Conservation (phyloP, 345 rosid genomes). For the Crucihimalaya himalaica region DNA sequence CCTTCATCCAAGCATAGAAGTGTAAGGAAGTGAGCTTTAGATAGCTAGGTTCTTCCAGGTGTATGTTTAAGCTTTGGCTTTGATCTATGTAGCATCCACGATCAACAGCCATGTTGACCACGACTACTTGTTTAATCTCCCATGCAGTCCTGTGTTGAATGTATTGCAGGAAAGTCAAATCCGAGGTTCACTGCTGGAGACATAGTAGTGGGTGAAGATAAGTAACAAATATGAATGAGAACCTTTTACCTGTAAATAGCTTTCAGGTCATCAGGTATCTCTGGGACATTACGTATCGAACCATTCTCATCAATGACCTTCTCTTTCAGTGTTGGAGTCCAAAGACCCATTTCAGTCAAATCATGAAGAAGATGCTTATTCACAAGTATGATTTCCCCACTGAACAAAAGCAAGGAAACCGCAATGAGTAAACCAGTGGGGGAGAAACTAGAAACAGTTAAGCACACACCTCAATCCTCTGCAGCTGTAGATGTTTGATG, state of each 20-base stretch:
- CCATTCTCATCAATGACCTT: conserved; percentile 60
- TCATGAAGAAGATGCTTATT: conserved; percentile 82
- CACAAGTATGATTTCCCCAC: conserved; percentile 77
- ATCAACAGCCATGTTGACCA: conserved; percentile 75
- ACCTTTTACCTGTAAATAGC: conserved; percentile 54
- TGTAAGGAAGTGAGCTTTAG: conserved; percentile 64
- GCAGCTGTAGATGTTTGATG: conserved; percentile 72
- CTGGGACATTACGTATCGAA: conserved; percentile 55
- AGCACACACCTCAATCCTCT: conserved; percentile 62
- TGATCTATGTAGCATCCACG: conserved; percentile 77
- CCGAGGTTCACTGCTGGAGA: no score
- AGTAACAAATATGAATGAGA: not conserved
- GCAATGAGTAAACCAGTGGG: not conserved
- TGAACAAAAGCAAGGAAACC: conserved; percentile 18
- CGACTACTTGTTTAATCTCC: conserved; percentile 68
- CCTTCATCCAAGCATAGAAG: conserved; percentile 72
- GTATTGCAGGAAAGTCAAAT: conserved; percentile 2
- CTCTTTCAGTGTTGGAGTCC: conserved; percentile 61
- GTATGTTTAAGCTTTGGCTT: conserved; percentile 77
- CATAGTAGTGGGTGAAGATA: not conserved
- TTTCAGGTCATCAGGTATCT: conserved; percentile 61
- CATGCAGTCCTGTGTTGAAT: conserved; percentile 54
- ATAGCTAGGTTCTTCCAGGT: conserved; percentile 67
- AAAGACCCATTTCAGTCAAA: conserved; percentile 66
- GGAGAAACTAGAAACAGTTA: not conserved